A percentile compares a stretch with the other conserved stretches of the same genome.
Evolutionary conservation across 164 flowering plant genomes (phyloP).

Genomic region (Macadamia tetraphylla): DNA sequence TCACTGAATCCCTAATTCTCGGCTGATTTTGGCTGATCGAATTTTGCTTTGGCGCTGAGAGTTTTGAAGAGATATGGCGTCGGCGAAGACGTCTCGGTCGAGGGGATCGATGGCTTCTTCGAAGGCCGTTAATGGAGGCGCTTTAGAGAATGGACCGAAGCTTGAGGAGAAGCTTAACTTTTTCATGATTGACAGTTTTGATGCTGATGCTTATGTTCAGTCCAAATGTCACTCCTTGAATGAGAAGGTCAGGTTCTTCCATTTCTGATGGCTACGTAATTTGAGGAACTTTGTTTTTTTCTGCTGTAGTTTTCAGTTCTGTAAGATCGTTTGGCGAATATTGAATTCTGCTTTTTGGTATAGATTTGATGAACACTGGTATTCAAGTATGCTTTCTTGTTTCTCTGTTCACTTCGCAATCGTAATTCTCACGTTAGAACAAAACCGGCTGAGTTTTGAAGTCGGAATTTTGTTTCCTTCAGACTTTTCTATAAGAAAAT

Average conservation of each 20-base stretch:
- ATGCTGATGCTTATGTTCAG: slow-evolving; percentile 75
- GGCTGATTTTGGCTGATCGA: slow-evolving; percentile 8
- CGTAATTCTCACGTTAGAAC: too few species aligned
- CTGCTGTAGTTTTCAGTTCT: background rate
- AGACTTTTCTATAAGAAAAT: too few species aligned
- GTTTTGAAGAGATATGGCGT: slow-evolving; percentile 25
- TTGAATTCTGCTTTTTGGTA: background rate
- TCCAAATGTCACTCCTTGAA: slow-evolving; percentile 77
- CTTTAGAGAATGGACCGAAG: slow-evolving; percentile 39
- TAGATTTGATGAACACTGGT: background rate
- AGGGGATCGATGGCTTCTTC: slow-evolving; percentile 19
- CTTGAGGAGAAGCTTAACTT: slow-evolving; percentile 72
- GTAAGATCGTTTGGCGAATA: background rate
- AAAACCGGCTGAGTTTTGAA: too few species aligned
- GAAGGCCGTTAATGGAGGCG: slow-evolving; percentile 19
- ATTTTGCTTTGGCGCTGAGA: background rate
- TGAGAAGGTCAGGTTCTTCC: slow-evolving; percentile 60
- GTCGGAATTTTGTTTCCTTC: too few species aligned
- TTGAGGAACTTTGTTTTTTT: background rate
- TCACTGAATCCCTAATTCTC: background rate
- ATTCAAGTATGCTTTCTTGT: background rate
- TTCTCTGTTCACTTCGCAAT: too few species aligned
- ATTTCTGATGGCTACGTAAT: too few species aligned
- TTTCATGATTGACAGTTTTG: slow-evolving; percentile 74
- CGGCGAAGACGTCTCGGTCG: slow-evolving; percentile 42